A percentile compares a stretch with the other conserved stretches of the same genome.
Evolutionary conservation across 768 basidiomycete species (phyloP).

Genomic region (Phanerochaete carnosa): DNA sequence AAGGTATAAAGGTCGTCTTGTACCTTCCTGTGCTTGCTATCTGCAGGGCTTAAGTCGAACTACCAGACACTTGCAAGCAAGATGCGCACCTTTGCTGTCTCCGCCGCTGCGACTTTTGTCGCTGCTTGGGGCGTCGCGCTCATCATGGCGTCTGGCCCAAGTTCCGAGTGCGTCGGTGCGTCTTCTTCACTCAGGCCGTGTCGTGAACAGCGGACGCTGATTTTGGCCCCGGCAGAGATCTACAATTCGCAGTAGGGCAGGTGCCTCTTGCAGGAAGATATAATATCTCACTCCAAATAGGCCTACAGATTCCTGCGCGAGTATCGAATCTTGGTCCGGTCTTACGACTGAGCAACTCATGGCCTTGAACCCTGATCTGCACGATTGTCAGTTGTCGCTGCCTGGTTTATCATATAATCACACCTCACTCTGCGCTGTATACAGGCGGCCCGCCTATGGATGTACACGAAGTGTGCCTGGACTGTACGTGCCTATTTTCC

Average conservation of each 20-base stretch:
- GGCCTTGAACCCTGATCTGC: neutral
- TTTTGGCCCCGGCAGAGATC: neutral
- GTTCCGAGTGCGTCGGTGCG: neutral
- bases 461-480: neutral
- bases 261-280: too few species aligned
- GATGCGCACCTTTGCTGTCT: neutral
- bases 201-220: neutral
- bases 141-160: neutral
- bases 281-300: neutral
- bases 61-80: neutral
- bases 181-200: neutral
- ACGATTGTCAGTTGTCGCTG: neutral
- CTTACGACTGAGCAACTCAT: neutral
- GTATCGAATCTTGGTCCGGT: neutral
- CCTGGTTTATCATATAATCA: too few species aligned
- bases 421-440: neutral
- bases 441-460: conserved; percentile 1
- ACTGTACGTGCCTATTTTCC: neutral
- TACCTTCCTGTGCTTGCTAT: too few species aligned
- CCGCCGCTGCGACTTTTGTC: neutral
- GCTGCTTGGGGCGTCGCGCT: neutral
- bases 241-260: conserved; percentile 3
- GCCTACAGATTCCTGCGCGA: neutral
- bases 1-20: neutral
- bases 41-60: too few species aligned